Base-by-base conservation (phyloP, 371 early-diverging fungal genomes). In the Rhizopus stolonifer region DNA sequence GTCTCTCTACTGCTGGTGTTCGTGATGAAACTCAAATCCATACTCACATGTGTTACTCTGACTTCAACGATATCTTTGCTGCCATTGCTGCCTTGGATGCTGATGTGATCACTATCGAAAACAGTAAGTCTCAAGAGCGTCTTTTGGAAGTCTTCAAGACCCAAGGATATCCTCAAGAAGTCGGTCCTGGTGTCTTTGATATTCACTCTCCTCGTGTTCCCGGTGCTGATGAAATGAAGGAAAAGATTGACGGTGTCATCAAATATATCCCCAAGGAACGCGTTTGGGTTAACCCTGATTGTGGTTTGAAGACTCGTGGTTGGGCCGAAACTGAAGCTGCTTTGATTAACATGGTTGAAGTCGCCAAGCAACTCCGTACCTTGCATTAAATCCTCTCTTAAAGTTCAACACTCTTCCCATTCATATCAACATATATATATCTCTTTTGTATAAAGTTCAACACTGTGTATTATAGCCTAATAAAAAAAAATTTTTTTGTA, bases 271-370 rank as follows among this genome's bases (percentile, higher is more conserved):
- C 81, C 42, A 69, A 78, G n/a, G 77, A 89, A 50, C 80, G 82
- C 55, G 72, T 95, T 40, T 97, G 98, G 97, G 85, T 93, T 62
- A 97, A 97, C 85, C 98, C 98, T 52, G 98, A 97, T 80, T 97
- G 98, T 74, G 98, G 98, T 59, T 82, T 96, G 50, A 97, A 97
- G 87, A 95, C 96, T 52, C 87, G 98, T 65, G 89, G 86, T 46
- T 96, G 95, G 91, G 65, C 84, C 62, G 98, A 97, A 77, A 91
- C 91, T 52, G 86, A 91, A 74, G 87, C 84, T 61, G 85, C 93
- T 26, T 72, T 97, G 57, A 64, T 62, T 60, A 96, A 97, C 85
- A 71, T 96, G 77, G 86, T 90, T 25, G 81, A 83, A 26, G 92
- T 93, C 29, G 94, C 95, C 50, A 79, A 79, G 61, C 74, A 74